These are phyloP conservation scores for Paramecium biaurelia DNA, from an alignment of 73 alveolate species.

Conservation along the genomic window DNA sequence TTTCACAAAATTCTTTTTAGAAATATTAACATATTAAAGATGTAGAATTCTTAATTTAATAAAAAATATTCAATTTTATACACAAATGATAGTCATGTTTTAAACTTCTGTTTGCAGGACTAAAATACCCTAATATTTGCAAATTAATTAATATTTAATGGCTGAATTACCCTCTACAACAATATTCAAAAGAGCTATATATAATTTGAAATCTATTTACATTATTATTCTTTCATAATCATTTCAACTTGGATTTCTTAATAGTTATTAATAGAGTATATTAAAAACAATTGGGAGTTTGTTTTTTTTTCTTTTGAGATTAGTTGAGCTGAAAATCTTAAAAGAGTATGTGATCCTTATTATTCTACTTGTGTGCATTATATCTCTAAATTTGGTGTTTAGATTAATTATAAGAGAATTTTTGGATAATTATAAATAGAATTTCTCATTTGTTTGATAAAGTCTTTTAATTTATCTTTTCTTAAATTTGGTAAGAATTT, in stretches of 20 bases:
- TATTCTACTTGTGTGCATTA: neutral
- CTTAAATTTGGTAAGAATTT: neutral
- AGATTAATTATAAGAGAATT: neutral
- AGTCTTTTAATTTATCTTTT: neutral
- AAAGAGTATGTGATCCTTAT: neutral
- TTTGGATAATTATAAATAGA: constrained; percentile 2
- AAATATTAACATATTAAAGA: neutral
- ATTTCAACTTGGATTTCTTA: neutral
- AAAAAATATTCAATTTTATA: neutral
- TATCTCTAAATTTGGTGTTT: neutral
- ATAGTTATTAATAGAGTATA: neutral
- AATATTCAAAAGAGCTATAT: neutral
- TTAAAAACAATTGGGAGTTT: neutral
- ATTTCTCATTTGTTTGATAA: neutral
- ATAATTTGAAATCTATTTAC: neutral
- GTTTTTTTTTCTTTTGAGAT: neutral
- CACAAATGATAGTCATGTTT: neutral
- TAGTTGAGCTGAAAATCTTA: neutral
- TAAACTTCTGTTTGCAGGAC: neutral
- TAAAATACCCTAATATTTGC: neutral
- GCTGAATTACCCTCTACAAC: neutral
- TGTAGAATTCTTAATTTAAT: neutral
- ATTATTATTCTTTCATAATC: neutral
- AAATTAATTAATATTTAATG: neutral
- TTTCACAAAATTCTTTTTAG: too few species aligned